These are phyloP conservation scores for Leccinum imitatum DNA, from an alignment of 768 basidiomycete genomes.

Conservation along the genomic window DNA sequence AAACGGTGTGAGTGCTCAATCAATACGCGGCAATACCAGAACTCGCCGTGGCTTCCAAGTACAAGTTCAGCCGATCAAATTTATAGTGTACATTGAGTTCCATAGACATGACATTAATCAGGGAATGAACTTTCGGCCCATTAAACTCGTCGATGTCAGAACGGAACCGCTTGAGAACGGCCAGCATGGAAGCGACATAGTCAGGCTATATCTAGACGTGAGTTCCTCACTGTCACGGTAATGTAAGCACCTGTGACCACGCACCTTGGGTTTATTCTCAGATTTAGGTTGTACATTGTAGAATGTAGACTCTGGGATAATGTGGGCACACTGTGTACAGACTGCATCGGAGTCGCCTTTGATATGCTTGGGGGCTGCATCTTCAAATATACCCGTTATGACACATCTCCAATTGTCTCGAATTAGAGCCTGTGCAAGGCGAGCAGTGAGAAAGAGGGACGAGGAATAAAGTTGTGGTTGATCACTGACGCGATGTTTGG, in stretches of 20 bases:
- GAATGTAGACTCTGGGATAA: conserved; percentile 7
- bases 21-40: neutral
- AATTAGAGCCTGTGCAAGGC: conserved; percentile 31
- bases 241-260: neutral
- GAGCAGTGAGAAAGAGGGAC: neutral
- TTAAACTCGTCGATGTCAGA: neutral
- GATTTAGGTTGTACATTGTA: conserved; percentile 1
- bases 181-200: neutral
- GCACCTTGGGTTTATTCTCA: neutral
- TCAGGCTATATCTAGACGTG: neutral
- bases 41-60: conserved; percentile 10
- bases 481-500: conserved; percentile 6
- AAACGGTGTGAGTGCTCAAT: neutral
- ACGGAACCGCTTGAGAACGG: neutral
- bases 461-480: neutral
- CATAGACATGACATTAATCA: conserved; percentile 9
- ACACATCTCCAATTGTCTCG: conserved; percentile 38
- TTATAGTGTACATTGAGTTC: neutral
- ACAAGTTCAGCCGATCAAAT: conserved; percentile 7
- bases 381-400: conserved; percentile 30
- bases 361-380: neutral
- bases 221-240: neutral
- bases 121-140: conserved; percentile 5
- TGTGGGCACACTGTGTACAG: neutral
- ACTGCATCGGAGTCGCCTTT: neutral